Evolutionary conservation across 208 protist genomes (phyloP), one percentile per base, ranked within the genome.

Genomic region (Acanthamoeba healyi): DNA sequence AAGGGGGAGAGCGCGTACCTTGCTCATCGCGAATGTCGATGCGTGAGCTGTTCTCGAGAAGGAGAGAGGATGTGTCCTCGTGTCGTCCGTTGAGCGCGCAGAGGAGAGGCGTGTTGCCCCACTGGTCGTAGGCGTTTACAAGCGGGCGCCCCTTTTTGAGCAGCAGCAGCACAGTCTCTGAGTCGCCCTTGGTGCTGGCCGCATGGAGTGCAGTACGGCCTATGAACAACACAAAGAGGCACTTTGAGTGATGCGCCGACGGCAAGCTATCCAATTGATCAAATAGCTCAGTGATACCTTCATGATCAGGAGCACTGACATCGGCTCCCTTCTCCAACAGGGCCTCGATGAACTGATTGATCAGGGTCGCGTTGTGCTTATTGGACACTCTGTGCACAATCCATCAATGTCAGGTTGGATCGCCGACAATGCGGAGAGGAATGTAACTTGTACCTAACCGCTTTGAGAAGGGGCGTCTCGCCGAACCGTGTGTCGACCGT

Each of bases 81-180:
- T 79, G 70, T 32, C 36, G 70, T 5, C 70, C 70, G 70, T 79
- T 24, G 34, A 79, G 70, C 6, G 70, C 70, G 38, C 70, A 79
- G 70, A 10, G 38, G 38, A 79, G 70, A 24, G 70, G 70, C 29
- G 70, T 79, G 70, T 79, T 79, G 70, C 70, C 70, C 70, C 70
- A 79, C 70, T 79, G 70, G 38, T 79, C 70, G 70, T 42, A 79
- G 70, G 70, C 70, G 70, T 79, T 79, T 5, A 79, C 70, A 5
- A 79, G 70, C 38, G 70, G 70, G 9, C 70, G 70, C 12, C 70
- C 70, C 38, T 79, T 79, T 32, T 79, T 79, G 17, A 79, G 29
- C 7, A 79, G 10, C 70, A 42, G 24, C 34, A 79, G 70, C 24
- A 79, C 70, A 5, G 70, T n/a, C 70, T 79, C 70, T 12, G 70